phyloP scores from a whole-genome alignment of 148 eudicot species.

The Limonium bicolor region DNA sequence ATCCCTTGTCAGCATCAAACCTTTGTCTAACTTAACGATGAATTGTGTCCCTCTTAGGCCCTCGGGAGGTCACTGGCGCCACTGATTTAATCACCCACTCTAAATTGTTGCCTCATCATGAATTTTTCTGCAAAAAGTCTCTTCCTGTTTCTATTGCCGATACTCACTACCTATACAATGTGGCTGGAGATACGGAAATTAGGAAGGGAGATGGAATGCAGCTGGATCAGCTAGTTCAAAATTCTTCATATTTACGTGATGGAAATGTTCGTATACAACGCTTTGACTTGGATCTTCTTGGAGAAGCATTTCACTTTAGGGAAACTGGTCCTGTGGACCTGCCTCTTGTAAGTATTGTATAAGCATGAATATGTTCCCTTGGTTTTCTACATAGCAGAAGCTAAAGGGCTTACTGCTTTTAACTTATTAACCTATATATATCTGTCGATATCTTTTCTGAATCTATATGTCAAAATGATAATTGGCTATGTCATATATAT shows the following conservation, averaged over 20 bases:
- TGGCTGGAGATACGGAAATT: conserved; percentile 88
- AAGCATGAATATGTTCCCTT: neutral
- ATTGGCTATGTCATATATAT: neutral
- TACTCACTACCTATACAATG: conserved; percentile 89
- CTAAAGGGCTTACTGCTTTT: neutral
- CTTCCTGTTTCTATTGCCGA: conserved; percentile 82
- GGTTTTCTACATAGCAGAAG: neutral
- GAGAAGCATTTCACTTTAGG: conserved; percentile 68
- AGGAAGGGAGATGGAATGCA: conserved; percentile 98
- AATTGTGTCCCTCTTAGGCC: conserved; percentile 35
- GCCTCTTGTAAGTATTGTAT: conserved; percentile 42
- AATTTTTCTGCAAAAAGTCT: conserved; percentile 92
- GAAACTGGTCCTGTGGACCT: conserved; percentile 70
- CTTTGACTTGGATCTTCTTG: conserved; percentile 57
- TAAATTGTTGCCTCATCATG: conserved; percentile 80
- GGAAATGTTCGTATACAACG: conserved; percentile 59
- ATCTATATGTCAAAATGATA: neutral
- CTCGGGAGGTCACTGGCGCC: conserved; percentile 94
- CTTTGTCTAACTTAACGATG: neutral
- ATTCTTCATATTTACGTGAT: conserved; percentile 42
- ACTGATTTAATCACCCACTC: conserved; percentile 79
- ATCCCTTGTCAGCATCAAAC: neutral
- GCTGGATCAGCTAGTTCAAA: conserved; percentile 62
- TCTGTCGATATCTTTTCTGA: neutral
- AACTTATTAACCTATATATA: neutral